Evolutionary conservation across 805 yeast species (phyloP), one percentile per base, ranked within the genome.

Genomic region (Wickerhamomyces chaumierensis): DNA sequence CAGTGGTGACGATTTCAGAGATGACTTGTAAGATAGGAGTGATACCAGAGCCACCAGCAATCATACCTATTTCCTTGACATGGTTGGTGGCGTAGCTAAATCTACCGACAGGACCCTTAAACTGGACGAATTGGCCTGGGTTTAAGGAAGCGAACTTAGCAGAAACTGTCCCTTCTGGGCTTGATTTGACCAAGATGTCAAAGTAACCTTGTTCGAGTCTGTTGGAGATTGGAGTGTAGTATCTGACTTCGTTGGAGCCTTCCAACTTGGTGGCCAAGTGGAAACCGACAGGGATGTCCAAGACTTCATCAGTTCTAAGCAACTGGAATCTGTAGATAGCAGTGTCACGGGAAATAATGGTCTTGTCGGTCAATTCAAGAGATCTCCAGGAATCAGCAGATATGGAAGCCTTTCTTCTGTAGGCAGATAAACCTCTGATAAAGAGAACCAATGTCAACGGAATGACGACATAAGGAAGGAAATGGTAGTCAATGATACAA

Each of bases 41-140:
- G 45, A 88, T 80, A 38, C 96, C 94, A 0, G 90, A 75, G 16
- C 94, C 94, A 48, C 92, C 94, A 7, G 88, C 90, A 48, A 83
- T 66, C 62, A 83, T 68, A 16, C 78, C 76, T 41, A 83, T 66
- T 42, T 76, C 73, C 43, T 70, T 70, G 32, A 76, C 79, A 63
- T 74, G 70, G 53, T 80, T 80, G 13, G 63, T 48, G n/a, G 46
- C 51, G 55, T 79, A 80, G 27, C 73, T 57, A 58, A 83, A 74
- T 55, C 78, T 69, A 14, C 94, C 92, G 36, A 81, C 81, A 15
- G 92, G 87, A 2, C 94, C 94, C 56, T 76, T 73, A 52, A 83
- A 81, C 44, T 72, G 71, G 16, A 81, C 82, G 17, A 70, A 66
- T 55, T 76, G 76, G 28, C 87, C 90, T 34, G 74, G 74, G 38